These are phyloP conservation scores for Eustoma russellianum DNA, from an alignment of 257 asterid species.

Conservation along the genomic window DNA sequence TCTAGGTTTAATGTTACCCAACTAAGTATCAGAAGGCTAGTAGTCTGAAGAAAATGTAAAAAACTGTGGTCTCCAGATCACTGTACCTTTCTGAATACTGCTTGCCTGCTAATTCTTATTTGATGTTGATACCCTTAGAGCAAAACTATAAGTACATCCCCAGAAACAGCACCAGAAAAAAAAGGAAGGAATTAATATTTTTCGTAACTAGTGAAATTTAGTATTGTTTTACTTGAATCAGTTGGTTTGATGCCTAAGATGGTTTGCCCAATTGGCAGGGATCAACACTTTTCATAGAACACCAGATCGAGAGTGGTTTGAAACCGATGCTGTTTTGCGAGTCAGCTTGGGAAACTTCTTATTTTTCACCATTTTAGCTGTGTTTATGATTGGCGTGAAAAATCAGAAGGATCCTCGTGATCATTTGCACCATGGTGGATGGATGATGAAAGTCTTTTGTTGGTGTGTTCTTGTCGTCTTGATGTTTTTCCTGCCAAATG, in stretches of 20 bases:
- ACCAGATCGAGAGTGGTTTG: conserved; percentile 94
- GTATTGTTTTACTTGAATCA: too few species aligned
- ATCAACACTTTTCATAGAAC: conserved; percentile 84
- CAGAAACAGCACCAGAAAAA: too few species aligned
- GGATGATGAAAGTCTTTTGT: conserved; percentile 89
- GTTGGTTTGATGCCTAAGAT: not conserved
- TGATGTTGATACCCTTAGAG: too few species aligned
- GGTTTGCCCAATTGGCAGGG: conserved; percentile 38
- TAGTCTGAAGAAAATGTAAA: too few species aligned
- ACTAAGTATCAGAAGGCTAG: too few species aligned
- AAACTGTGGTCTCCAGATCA: too few species aligned
- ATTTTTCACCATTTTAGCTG: conserved; percentile 72
- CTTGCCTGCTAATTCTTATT: too few species aligned
- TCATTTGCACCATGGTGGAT: conserved; percentile 82
- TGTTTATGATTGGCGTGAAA: conserved; percentile 80
- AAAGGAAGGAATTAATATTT: too few species aligned
- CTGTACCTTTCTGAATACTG: too few species aligned
- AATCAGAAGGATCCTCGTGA: conserved; percentile 94
- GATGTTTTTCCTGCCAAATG: conserved; percentile 88
- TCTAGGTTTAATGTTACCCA: too few species aligned
- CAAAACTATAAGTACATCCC: too few species aligned
- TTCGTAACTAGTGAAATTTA: too few species aligned
- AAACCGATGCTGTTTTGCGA: conserved; percentile 89
- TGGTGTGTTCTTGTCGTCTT: conserved; percentile 83
- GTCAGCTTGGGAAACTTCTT: conserved; percentile 96